These are phyloP conservation scores for Rosa lucieae DNA, from an alignment of 306 rosid genomes.

Conservation along the genomic window DNA sequence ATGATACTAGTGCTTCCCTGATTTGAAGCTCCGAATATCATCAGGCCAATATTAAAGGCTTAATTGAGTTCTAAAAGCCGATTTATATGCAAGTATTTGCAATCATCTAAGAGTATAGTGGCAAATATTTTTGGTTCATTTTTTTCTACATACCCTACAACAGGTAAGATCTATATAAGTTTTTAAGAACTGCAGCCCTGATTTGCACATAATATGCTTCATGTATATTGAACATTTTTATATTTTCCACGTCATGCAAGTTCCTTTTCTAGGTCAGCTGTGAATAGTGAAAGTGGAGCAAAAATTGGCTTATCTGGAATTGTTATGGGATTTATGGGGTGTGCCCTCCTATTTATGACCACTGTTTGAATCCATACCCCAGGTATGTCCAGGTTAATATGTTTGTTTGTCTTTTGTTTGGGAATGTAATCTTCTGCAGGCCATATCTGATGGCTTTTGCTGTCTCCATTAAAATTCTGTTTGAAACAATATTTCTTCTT, in stretches of 20 bases:
- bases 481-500: conserved; percentile 14
- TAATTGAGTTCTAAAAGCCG: too few relatives aligned
- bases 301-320: conserved; percentile 87
- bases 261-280: conserved; percentile 98
- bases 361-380: too few relatives aligned
- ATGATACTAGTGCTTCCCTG: too few relatives aligned
- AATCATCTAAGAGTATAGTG: conserved; percentile 20
- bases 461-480: conserved; percentile 11
- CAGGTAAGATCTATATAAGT: conserved; percentile 57
- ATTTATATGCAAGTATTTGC: too few relatives aligned
- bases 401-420: background rate
- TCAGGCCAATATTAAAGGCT: too few relatives aligned
- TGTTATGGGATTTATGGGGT: background rate
- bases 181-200: conserved; percentile 23
- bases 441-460: conserved; percentile 16
- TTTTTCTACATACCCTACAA: conserved; percentile 92
- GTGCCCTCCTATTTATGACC: too few relatives aligned
- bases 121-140: conserved; percentile 91
- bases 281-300: conserved; percentile 92
- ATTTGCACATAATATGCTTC: background rate
- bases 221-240: background rate
- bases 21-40: too few relatives aligned
- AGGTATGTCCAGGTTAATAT: too few relatives aligned
- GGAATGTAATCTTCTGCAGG: background rate
- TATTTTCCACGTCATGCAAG: conserved; percentile 51